Evolutionary conservation across 257 asterid genomes (phyloP).

Genomic region (Primulina tabacum): DNA sequence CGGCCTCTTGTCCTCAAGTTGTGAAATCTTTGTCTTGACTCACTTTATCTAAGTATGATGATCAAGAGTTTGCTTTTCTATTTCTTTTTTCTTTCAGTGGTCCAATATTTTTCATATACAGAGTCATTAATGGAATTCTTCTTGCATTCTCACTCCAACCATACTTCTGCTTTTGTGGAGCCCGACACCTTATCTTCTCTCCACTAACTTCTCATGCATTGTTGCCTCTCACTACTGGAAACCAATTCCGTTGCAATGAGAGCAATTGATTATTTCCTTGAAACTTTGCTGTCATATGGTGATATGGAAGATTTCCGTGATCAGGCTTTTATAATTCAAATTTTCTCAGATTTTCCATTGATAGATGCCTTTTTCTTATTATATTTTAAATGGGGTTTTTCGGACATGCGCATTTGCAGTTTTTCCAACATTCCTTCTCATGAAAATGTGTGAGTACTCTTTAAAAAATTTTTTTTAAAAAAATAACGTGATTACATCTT

Average conservation of each 20-base stretch:
- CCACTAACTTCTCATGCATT: slow-evolving; percentile 10
- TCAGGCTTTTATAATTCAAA: slow-evolving; percentile 11
- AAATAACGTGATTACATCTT: background rate
- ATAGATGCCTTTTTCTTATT: slow-evolving; percentile 19
- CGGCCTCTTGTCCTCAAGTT: slow-evolving; percentile 30
- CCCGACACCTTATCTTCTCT: slow-evolving; percentile 20
- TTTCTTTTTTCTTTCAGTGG: slow-evolving; percentile 13
- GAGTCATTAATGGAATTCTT: slow-evolving; percentile 7
- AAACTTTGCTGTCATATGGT: background rate
- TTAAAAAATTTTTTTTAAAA: background rate
- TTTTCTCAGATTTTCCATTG: slow-evolving; percentile 24
- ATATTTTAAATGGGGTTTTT: background rate
- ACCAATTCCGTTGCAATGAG: slow-evolving; percentile 19
- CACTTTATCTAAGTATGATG: slow-evolving; percentile 27
- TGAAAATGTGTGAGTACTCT: slow-evolving; percentile 4
- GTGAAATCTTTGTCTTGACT: slow-evolving; percentile 30
- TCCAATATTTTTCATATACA: slow-evolving; percentile 7
- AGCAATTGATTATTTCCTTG: slow-evolving; percentile 4
- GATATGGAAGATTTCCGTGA: background rate
- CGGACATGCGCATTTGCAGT: background rate
- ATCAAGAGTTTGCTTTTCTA: slow-evolving; percentile 21
- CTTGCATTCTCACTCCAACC: slow-evolving; percentile 18
- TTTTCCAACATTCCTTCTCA: background rate
- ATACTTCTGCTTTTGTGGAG: slow-evolving; percentile 16
- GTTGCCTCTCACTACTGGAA: slow-evolving; percentile 21